Evolutionary conservation across 2,329 filamentous ascomycete genomes (phyloP).

Genomic region (Curvularia hawaiiensis): DNA sequence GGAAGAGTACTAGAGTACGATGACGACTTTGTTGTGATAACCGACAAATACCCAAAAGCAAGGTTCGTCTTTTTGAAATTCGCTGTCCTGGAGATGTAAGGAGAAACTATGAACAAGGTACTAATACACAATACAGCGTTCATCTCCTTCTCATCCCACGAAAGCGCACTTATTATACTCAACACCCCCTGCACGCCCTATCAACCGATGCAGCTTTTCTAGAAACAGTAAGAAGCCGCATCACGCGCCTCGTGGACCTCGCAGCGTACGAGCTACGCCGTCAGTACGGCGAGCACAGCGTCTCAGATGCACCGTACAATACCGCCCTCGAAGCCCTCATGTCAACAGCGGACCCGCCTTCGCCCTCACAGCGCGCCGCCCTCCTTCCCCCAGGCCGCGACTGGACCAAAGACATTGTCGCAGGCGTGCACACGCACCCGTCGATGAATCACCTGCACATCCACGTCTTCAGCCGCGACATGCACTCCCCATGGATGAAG

Average conservation of each 20-base stretch:
- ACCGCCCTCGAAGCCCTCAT: constrained; percentile 58
- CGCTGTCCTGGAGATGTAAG: neutral
- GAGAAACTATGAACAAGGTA: neutral
- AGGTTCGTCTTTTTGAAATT: constrained; percentile 19
- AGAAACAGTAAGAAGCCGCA: constrained; percentile 64
- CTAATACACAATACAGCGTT: constrained; percentile 57
- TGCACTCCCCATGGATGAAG: constrained; percentile 72
- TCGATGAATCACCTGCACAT: constrained; percentile 93
- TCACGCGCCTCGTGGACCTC: constrained; percentile 63
- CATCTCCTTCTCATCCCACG: constrained; percentile 90
- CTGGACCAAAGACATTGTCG: constrained; percentile 75
- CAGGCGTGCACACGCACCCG: constrained; percentile 84
- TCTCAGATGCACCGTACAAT: constrained; percentile 66
- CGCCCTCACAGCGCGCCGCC: constrained; percentile 50
- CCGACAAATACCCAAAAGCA: constrained; percentile 83
- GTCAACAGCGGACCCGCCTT: constrained; percentile 46
- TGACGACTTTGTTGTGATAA: constrained; percentile 74
- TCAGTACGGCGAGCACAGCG: constrained; percentile 67
- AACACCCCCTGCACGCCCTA: constrained; percentile 80
- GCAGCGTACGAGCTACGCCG: constrained; percentile 78
- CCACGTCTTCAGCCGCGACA: constrained; percentile 83
- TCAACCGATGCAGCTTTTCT: constrained; percentile 70
- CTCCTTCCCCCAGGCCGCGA: constrained; percentile 70
- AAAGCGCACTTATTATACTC: constrained; percentile 61
- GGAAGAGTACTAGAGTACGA: constrained; percentile 69